Evolutionary conservation across 2,329 filamentous ascomycete species (phyloP).

Genomic region (Aspergillus felis): DNA sequence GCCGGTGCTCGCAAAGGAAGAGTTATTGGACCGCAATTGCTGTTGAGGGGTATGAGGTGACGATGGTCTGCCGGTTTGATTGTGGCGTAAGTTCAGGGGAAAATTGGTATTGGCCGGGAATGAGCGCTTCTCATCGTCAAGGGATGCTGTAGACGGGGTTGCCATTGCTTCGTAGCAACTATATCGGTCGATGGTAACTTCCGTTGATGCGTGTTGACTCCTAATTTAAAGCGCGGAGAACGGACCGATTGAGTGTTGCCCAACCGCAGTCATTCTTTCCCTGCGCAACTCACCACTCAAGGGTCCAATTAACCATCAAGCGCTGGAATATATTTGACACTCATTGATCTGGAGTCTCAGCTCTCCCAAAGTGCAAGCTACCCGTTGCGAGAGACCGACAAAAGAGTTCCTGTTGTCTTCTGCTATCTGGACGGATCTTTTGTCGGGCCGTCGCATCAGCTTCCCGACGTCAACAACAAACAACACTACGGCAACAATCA

Average conservation of each 20-base stretch:
- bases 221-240: constrained; percentile 12
- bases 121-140: constrained; percentile 23
- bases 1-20: constrained; percentile 51
- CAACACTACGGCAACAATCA: constrained; percentile 1
- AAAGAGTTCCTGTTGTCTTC: not conserved
- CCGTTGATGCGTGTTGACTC: not conserved
- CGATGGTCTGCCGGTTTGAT: constrained; percentile 31
- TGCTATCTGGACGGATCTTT: constrained; percentile 27
- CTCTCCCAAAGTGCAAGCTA: not conserved
- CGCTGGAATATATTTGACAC: not conserved
- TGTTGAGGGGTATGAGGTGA: constrained; percentile 59
- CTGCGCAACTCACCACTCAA: not conserved
- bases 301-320: not conserved
- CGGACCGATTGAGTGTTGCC: constrained; percentile 1
- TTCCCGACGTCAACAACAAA: constrained; percentile 24
- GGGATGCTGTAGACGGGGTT: constrained; percentile 15
- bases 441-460: constrained; percentile 29
- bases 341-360: not conserved
- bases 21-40: constrained; percentile 47
- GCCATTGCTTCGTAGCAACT: constrained; percentile 15
- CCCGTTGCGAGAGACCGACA: not conserved
- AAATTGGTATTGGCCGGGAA: constrained; percentile 14
- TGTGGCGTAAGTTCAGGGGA: constrained; percentile 28
- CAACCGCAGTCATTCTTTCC: constrained; percentile 8
- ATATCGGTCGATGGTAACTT: not conserved